A percentile compares a stretch with the other conserved stretches of the same genome.
Evolutionary conservation across 2,329 filamentous ascomycete species (phyloP).

Genomic region (Coniochaeta sp.): DNA sequence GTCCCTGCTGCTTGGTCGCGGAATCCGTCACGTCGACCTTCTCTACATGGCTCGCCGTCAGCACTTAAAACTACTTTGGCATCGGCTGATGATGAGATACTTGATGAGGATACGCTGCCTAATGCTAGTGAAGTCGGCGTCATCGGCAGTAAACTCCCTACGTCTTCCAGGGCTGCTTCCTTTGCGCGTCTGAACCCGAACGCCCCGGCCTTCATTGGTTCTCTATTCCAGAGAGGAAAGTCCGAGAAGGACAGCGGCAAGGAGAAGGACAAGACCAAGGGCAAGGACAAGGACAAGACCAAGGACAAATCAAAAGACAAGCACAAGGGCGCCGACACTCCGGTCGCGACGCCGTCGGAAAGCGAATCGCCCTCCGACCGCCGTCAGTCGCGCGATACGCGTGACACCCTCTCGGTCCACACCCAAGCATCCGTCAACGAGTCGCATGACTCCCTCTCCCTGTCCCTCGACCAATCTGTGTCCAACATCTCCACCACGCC

Average conservation of each 20-base stretch:
- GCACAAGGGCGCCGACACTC: slow-evolving; percentile 20
- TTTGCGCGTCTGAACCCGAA: slow-evolving; percentile 69
- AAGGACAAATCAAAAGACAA: slow-evolving; percentile 15
- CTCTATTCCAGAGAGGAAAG: slow-evolving; percentile 43
- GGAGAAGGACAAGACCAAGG: slow-evolving; percentile 28
- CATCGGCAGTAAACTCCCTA: slow-evolving; percentile 70
- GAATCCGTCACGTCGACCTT: slow-evolving; percentile 72
- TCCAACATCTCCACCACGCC: slow-evolving; percentile 53
- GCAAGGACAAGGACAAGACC: slow-evolving; percentile 26
- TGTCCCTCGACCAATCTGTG: slow-evolving; percentile 41
- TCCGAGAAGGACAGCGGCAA: slow-evolving; percentile 27
- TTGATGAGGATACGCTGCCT: slow-evolving; percentile 48
- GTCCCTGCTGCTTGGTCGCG: slow-evolving; percentile 46
- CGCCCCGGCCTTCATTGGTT: slow-evolving; percentile 78
- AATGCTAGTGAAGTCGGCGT: slow-evolving; percentile 55
- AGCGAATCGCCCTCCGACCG: slow-evolving; percentile 43
- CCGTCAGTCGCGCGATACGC: slow-evolving; percentile 37
- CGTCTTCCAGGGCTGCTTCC: slow-evolving; percentile 31
- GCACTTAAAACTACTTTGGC: slow-evolving; percentile 52
- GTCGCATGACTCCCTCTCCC: slow-evolving; percentile 45
- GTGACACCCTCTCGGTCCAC: slow-evolving; percentile 48
- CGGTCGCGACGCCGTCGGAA: slow-evolving; percentile 29
- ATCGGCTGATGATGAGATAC: slow-evolving; percentile 56
- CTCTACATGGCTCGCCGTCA: slow-evolving; percentile 68
- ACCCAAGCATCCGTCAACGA: slow-evolving; percentile 53